Conservation (phyloP, 2,329 filamentous ascomycete genomes). For the Pestalotiopsis sp. region DNA sequence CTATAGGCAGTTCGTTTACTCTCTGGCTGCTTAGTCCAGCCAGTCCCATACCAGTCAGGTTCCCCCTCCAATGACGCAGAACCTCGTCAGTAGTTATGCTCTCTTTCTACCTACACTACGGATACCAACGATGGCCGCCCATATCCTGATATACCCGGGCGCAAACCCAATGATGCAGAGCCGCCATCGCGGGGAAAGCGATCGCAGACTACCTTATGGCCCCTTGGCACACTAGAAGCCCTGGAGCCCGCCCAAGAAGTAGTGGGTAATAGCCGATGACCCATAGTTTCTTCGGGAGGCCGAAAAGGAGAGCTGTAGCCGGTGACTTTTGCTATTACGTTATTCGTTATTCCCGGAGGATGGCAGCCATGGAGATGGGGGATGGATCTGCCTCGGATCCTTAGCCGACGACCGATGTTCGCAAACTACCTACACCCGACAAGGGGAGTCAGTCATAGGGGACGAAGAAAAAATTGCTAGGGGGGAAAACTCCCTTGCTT, state of each 20-base stretch:
- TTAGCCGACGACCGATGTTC: background rate
- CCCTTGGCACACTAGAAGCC: background rate
- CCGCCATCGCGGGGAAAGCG: background rate
- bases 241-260: background rate
- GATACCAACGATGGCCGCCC: background rate
- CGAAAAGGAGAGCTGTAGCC: background rate
- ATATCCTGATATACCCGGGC: background rate
- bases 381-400: background rate
- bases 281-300: background rate
- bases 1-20: background rate
- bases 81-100: background rate
- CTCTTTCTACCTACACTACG: background rate
- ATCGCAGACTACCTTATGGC: background rate
- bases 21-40: no score
- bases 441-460: background rate
- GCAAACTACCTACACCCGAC: background rate
- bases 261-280: background rate
- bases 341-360: conserved; percentile 5
- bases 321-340: conserved; percentile 10
- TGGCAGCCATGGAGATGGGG: background rate
- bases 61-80: background rate
- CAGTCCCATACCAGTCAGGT: background rate
- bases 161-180: background rate
- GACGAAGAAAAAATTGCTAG: background rate
- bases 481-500: no score